These are phyloP conservation scores for Hyphopichia pseudoburtonii DNA, from an alignment of 1,139 yeast species.

Conservation along the genomic window DNA sequence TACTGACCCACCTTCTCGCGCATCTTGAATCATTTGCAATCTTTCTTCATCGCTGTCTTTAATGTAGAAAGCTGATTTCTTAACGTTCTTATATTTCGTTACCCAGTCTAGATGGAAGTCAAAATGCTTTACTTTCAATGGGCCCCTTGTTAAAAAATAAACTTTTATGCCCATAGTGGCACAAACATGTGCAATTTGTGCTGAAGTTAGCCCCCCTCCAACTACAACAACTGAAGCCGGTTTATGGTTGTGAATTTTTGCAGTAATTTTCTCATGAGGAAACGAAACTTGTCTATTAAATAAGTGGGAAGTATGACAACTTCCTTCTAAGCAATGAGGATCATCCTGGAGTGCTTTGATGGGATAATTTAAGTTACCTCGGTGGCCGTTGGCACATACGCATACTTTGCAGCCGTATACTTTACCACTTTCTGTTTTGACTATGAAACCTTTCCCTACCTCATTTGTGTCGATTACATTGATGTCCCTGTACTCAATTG, in stretches of 20 bases:
- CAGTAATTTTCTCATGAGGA: constrained; percentile 18
- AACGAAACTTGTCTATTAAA: constrained; percentile 27
- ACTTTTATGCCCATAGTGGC: constrained; percentile 33
- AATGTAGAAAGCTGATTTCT: constrained; percentile 44
- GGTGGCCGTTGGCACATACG: constrained; percentile 43
- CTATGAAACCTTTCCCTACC: constrained; percentile 29
- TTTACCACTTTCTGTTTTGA: constrained; percentile 27
- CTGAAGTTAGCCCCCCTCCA: constrained; percentile 52
- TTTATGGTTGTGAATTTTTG: constrained; percentile 14
- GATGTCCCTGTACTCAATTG: constrained; percentile 30
- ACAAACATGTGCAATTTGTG: constrained; percentile 46
- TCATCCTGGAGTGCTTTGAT: constrained; percentile 21
- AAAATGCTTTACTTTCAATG: constrained; percentile 47
- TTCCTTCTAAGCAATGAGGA: constrained; percentile 24
- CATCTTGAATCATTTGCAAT: constrained; percentile 39
- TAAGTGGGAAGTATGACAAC: constrained; percentile 47
- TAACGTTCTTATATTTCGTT: constrained; percentile 47
- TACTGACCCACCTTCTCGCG: constrained; percentile 50
- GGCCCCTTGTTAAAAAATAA: constrained; percentile 38
- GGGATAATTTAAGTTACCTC: constrained; percentile 39
- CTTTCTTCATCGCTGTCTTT: constrained; percentile 45
- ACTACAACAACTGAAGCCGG: constrained; percentile 34
- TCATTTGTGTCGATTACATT: constrained; percentile 21
- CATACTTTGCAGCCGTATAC: constrained; percentile 36
- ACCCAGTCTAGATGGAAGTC: constrained; percentile 55